Evolutionary conservation across 139 green algal genomes (phyloP), one percentile per base, ranked within the genome.

Genomic region (Gonium pectorale): DNA sequence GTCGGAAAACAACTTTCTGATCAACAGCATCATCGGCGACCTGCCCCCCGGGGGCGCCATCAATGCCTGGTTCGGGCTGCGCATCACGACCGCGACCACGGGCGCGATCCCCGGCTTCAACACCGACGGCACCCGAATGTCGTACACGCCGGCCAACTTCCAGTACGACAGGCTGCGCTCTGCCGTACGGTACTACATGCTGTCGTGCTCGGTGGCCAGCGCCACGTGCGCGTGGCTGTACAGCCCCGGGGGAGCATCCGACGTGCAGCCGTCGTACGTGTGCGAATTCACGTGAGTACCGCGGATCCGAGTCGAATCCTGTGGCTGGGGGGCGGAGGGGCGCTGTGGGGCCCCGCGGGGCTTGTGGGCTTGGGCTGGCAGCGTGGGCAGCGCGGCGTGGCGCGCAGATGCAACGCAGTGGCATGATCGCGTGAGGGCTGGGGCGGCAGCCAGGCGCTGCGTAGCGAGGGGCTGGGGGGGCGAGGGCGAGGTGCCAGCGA

Each of bases 181-280:
- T 22, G 77, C 77, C 15, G 62, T 74, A 22, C 77, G 77, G 26
- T 74, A 83, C 41, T 83, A 83, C 77, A 66, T 74, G 43, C 33
- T 83, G 60, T 21, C 44, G 2, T 83, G 77, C 77, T 19, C 8
- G 7, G 9, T 31, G 17, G 31, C 62, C 29, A 51, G 24, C 26
- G 7, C 22, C 3, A 35, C 33, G 26, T 83, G 77, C 77, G 43
- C 24, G 6, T 83, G 64, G 35, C 5, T 6, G 5, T 83, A 83
- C 62, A 83, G 77, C 44, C 60, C 77, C 11, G 62, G 77, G 43
- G 77, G 77, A 43, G 60, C 77, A 1, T 3, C 19, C 2, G 77
- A 83, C 62, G 15, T 83, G 6, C 60, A 74, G 59, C 62, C 77
- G 31, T 33, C n/a, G 2, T 82, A 49, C 60, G 7, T 82, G 3